A percentile compares a stretch with the other conserved stretches of the same genome.
These are phyloP conservation scores for Myxozyma nipponensis DNA, from an alignment of 805 yeast species.

Conservation along the genomic window DNA sequence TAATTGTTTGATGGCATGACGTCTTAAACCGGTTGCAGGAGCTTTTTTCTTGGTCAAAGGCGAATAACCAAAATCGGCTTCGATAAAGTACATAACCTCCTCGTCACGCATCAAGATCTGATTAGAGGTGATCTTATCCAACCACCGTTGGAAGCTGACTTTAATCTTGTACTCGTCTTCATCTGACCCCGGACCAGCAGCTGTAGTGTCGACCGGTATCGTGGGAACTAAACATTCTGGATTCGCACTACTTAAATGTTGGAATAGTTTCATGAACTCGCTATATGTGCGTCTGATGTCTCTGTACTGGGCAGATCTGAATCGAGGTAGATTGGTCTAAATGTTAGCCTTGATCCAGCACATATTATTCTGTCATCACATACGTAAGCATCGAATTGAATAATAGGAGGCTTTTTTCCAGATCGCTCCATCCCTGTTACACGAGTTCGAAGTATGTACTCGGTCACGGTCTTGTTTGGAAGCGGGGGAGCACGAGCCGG, in stretches of 20 bases:
- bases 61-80: slow-evolving; percentile 65
- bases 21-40: slow-evolving; percentile 78
- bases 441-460: slow-evolving; percentile 41
- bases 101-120: slow-evolving; percentile 84
- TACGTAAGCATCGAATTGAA: slow-evolving; percentile 60
- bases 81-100: slow-evolving; percentile 80
- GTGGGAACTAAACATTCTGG: slow-evolving; percentile 93
- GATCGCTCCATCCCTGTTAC: slow-evolving; percentile 70
- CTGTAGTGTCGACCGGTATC: slow-evolving; percentile 67
- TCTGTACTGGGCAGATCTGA: slow-evolving; percentile 63
- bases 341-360: background rate
- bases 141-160: slow-evolving; percentile 75
- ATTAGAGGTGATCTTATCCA: slow-evolving; percentile 63
- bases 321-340: slow-evolving; percentile 65
- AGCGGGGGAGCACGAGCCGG: slow-evolving; percentile 6
- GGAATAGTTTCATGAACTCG: slow-evolving; percentile 73
- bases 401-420: slow-evolving; percentile 72
- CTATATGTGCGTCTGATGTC: slow-evolving; percentile 75
- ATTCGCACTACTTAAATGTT: slow-evolving; percentile 72
- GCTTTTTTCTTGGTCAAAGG: slow-evolving; percentile 58
- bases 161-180: slow-evolving; percentile 65
- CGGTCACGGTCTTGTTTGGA: slow-evolving; percentile 24
- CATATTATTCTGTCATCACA: slow-evolving; percentile 8
- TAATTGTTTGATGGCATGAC: slow-evolving; percentile 88
- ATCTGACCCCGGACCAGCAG: slow-evolving; percentile 78